Conservation (phyloP, 108 stramenopile genomes). For the Cyclotella cryptica region DNA sequence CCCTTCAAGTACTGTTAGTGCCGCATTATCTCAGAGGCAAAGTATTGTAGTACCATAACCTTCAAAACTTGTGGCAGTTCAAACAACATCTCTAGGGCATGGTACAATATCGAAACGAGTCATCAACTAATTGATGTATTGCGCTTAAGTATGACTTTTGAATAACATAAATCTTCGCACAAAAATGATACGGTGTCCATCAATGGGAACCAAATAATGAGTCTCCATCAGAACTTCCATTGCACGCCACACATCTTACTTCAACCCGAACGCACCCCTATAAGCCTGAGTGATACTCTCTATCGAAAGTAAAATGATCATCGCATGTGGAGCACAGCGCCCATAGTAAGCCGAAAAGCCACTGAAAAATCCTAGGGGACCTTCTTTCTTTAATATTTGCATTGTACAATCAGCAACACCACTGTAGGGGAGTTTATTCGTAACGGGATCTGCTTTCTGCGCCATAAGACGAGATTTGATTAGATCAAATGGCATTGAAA, state of each 20-base stretch:
- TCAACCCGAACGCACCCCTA: slow-evolving; percentile 60
- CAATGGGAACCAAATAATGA: too few species aligned
- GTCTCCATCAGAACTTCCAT: too few species aligned
- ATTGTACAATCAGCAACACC: slow-evolving; percentile 90
- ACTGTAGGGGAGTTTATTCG: slow-evolving; percentile 92
- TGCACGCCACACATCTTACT: slow-evolving; percentile 1
- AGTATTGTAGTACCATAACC: too few species aligned
- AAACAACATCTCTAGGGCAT: too few species aligned
- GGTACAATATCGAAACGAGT: too few species aligned
- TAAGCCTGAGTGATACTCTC: slow-evolving; percentile 91
- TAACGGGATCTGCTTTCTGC: slow-evolving; percentile 79
- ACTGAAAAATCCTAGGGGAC: slow-evolving; percentile 92
- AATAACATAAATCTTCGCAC: too few species aligned
- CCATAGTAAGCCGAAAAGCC: slow-evolving; percentile 98
- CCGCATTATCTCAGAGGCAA: too few species aligned
- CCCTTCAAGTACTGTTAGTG: too few species aligned
- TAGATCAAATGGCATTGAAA: slow-evolving; percentile 97
- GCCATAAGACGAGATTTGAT: slow-evolving; percentile 97
- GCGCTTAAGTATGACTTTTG: too few species aligned
- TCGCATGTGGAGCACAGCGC: slow-evolving; percentile 98
- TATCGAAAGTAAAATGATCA: slow-evolving; percentile 97
- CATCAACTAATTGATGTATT: too few species aligned
- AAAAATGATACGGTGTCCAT: too few species aligned
- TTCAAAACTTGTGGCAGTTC: too few species aligned
- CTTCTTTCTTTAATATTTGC: slow-evolving; percentile 86